Base-by-base conservation (phyloP, 768 basidiomycete genomes). In the Nidula microcarpa region DNA sequence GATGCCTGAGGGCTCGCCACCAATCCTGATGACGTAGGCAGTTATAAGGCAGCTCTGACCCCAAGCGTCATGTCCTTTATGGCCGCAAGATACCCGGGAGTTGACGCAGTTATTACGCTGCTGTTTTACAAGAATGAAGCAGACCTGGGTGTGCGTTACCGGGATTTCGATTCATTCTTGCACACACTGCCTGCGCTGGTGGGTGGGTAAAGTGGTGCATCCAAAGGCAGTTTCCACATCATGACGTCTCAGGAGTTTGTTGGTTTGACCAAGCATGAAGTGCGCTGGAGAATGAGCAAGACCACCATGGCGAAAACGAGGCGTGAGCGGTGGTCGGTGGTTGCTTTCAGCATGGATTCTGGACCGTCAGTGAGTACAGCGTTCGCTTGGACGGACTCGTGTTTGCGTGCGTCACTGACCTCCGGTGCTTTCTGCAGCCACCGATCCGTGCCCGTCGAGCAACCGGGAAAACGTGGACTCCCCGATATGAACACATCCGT, bases 281-380 rank as follows among this genome's bases (percentile, higher is more conserved):
- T 49, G 3, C 51, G 33, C 36, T 55, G 55, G 55, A 47, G 51
- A 36, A 48, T 55, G 55, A 50, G 55, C 33, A 55, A 52, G 36
- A 41, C 51, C 16, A 47, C 23, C 41, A 46, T 46, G 35, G 46
- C 47, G 46, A 52, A 23, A 45, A 52, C 52, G 55, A 52, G 46
- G 14, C 35, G 46, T 36, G 51, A 52, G 47, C 34, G 47, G 30
- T 55, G 55, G 55, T 47, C 35, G 6, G 52, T 55, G 55, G 51
- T 50, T 3, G 50, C 44, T n/a, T 51, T 44, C 17, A 37, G 55
- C 17, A 55, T 55, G 55, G 55, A 55, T 47, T 23, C 8, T 10
- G 44, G 44, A 23, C 10, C 8, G 18, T 9, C 30, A 48, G 50
- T 52, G 44, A 50, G 41, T 52, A 35, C 44, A 44, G 1, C 4